Percentiles rank a stretch among this genome's conserved stretches.
Evolutionary conservation across 768 basidiomycete genomes (phyloP).

Genomic region (Russula virescens): DNA sequence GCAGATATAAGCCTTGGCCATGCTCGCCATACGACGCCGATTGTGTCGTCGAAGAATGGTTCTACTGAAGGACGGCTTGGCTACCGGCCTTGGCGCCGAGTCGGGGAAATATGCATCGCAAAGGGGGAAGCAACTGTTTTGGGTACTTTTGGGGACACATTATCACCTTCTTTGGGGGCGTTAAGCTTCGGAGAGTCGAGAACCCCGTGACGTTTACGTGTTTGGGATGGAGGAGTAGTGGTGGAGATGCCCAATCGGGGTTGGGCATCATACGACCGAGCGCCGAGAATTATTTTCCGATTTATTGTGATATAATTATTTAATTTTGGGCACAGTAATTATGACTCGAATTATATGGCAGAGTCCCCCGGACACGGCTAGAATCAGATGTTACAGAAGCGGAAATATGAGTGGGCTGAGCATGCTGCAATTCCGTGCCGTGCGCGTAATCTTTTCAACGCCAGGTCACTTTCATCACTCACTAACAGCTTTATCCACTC

Average conservation of each 20-base stretch:
- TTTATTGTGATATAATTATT: not conserved
- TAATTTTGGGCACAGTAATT: not conserved
- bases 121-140: not conserved
- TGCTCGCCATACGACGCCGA: conserved; percentile 54
- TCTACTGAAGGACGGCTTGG: conserved; percentile 34
- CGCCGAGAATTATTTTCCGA: not conserved
- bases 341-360: not conserved
- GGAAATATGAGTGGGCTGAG: not conserved
- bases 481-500: not conserved
- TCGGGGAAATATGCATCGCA: no score
- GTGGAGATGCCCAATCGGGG: no score
- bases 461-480: not conserved
- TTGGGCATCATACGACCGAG: no score
- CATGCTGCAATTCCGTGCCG: not conserved
- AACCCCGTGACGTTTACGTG: no score
- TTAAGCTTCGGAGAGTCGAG: no score
- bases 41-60: conserved; percentile 70
- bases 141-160: no score
- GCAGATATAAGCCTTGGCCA: conserved; percentile 32
- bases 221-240: no score
- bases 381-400: not conserved
- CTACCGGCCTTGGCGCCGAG: not conserved
- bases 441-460: not conserved
- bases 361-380: not conserved
- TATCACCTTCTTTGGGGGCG: no score